phyloP scores from a whole-genome alignment of 148 eudicot genomes.

The Nyssa sinensis region DNA sequence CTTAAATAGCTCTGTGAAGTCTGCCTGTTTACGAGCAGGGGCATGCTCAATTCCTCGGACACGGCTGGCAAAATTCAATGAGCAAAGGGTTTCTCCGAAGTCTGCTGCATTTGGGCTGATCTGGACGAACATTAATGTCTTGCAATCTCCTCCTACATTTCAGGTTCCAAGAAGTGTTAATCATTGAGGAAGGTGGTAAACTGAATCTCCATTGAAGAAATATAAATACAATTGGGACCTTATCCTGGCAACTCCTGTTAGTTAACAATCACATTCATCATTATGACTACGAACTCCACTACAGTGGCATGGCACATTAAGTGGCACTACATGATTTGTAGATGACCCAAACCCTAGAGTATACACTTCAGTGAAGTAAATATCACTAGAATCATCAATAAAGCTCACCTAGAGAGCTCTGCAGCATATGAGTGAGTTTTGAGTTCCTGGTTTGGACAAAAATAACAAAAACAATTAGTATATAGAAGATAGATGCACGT shows the following conservation, averaged over 20 bases:
- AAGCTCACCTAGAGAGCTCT: conserved; percentile 87
- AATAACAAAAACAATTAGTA: conserved; percentile 8
- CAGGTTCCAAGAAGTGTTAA: background rate
- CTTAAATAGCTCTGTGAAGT: conserved; percentile 69
- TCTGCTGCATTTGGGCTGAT: conserved; percentile 73
- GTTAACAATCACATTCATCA: background rate
- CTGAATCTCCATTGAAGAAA: background rate
- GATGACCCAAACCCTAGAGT: background rate
- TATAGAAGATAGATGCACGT: background rate
- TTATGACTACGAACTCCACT: background rate
- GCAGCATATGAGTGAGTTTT: conserved; percentile 94
- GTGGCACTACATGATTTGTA: background rate
- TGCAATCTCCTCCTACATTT: conserved; percentile 90
- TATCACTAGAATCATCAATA: background rate
- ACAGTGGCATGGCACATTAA: background rate
- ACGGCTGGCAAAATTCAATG: conserved; percentile 92
- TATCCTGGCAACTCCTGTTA: background rate
- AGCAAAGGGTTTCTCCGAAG: conserved; percentile 88
- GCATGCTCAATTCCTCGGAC: conserved; percentile 92
- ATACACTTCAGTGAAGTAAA: background rate
- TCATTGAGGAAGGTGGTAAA: background rate
- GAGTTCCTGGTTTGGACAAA: conserved; percentile 63
- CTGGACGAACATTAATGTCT: conserved; percentile 93
- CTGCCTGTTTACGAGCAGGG: conserved; percentile 86
- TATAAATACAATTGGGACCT: background rate